These are phyloP conservation scores for Calonectria multiphialidica DNA, from an alignment of 2,329 filamentous ascomycete species.

Conservation along the genomic window DNA sequence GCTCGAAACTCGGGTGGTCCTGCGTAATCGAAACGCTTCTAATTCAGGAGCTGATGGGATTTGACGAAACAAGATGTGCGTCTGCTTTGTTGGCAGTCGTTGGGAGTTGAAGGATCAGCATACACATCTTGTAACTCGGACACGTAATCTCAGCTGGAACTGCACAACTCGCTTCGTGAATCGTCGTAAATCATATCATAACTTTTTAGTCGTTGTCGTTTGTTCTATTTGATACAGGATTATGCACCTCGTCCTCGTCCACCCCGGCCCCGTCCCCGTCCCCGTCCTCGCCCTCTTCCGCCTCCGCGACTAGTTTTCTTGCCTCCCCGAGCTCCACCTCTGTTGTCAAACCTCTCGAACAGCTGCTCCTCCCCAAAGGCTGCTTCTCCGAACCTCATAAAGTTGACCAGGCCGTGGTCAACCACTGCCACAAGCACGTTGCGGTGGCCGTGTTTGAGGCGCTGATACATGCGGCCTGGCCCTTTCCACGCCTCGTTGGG, in stretches of 20 bases:
- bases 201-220: slow-evolving; percentile 17
- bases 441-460: slow-evolving; percentile 85
- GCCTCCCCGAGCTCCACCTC: slow-evolving; percentile 52
- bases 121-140: slow-evolving; percentile 14
- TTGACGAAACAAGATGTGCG: slow-evolving; percentile 14
- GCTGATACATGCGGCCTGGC: slow-evolving; percentile 74
- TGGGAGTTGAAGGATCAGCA: not conserved
- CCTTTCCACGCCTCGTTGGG: slow-evolving; percentile 55
- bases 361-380: slow-evolving; percentile 83
- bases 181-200: slow-evolving; percentile 25
- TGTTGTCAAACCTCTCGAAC: slow-evolving; percentile 68
- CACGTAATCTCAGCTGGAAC: slow-evolving; percentile 3
- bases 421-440: slow-evolving; percentile 90
- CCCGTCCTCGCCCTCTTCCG: slow-evolving; percentile 50
- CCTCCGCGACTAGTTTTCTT: slow-evolving; percentile 59
- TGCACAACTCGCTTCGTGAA: slow-evolving; percentile 17
- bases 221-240: slow-evolving; percentile 31
- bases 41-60: slow-evolving; percentile 11
- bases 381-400: slow-evolving; percentile 83
- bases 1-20: not conserved
- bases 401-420: slow-evolving; percentile 91
- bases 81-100: slow-evolving; percentile 3
- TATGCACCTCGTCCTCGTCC: slow-evolving; percentile 40
- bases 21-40: slow-evolving; percentile 7
- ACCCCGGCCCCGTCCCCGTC: slow-evolving; percentile 43